Evolutionary conservation across 2,329 filamentous ascomycete species (phyloP).

Genomic region (Xylariaceae sp.): DNA sequence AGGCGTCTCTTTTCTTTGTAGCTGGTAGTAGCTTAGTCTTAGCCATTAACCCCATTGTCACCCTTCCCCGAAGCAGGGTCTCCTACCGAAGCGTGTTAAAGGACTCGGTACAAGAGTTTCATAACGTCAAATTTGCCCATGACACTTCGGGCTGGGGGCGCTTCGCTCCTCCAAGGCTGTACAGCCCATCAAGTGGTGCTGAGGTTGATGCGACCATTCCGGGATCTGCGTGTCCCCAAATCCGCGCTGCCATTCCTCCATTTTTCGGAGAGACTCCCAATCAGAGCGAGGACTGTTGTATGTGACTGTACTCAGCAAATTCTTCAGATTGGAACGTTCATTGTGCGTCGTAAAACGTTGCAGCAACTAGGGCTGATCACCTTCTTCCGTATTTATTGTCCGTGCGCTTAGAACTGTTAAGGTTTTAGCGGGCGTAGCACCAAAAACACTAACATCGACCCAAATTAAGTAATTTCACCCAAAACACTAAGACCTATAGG

Average conservation of each 20-base stretch:
- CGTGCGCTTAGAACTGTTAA: no score
- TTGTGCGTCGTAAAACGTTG: no score
- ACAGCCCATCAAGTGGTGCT: slow-evolving; percentile 19
- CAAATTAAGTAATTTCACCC: no score
- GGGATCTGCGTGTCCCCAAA: slow-evolving; percentile 30
- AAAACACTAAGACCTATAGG: no score
- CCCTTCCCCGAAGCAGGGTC: slow-evolving; percentile 1
- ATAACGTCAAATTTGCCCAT: slow-evolving; percentile 27
- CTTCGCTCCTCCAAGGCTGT: slow-evolving; percentile 28
- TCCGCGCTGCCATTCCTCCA: slow-evolving; percentile 21
- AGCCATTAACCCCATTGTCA: slow-evolving; percentile 13
- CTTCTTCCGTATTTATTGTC: no score
- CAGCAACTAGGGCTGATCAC: no score
- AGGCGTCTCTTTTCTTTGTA: no score
- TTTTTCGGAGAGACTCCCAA: slow-evolving; percentile 24
- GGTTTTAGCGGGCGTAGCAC: no score
- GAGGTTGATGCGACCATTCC: slow-evolving; percentile 23
- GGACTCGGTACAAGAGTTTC: slow-evolving; percentile 25
- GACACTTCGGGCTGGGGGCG: slow-evolving; percentile 27
- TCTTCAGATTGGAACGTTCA: no score
- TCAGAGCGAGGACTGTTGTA: slow-evolving; percentile 29
- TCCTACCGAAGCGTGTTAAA: slow-evolving; percentile 17
- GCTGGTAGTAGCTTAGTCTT: no score
- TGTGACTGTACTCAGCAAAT: no score
- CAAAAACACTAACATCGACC: no score